phyloP scores from a whole-genome alignment of 495 filamentous ascomycete genomes.

The Jackrogersella minutella region DNA sequence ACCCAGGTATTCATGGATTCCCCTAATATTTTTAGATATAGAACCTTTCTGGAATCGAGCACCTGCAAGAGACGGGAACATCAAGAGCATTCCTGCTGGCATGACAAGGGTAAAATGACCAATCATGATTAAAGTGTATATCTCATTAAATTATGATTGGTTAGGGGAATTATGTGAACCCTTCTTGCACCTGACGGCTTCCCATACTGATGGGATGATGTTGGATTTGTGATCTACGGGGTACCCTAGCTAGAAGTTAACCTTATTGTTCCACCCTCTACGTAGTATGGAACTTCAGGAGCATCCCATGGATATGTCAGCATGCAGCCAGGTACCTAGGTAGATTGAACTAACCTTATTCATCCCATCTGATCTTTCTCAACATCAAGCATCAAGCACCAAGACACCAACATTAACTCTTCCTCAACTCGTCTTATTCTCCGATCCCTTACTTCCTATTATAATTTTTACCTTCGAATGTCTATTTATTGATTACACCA shows the following conservation, averaged over 20 bases:
- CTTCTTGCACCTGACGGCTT: not conserved
- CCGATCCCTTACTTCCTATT: not conserved
- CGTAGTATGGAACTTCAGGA: too few species aligned
- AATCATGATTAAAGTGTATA: not conserved
- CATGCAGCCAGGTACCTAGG: too few species aligned
- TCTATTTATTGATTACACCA: constrained; percentile 9
- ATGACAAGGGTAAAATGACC: not conserved
- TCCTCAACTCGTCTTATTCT: not conserved
- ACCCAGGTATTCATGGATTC: too few species aligned
- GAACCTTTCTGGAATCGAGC: not conserved
- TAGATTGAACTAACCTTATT: not conserved
- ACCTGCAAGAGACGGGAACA: not conserved
- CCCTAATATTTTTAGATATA: not conserved
- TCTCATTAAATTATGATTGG: not conserved
- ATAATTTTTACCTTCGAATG: not conserved
- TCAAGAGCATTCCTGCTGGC: not conserved
- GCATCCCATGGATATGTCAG: too few species aligned
- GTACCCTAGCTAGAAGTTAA: not conserved
- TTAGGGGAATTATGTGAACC: constrained; percentile 4
- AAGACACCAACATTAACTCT: not conserved
- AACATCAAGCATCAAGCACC: not conserved
- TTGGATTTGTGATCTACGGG: not conserved
- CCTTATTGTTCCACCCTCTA: not conserved
- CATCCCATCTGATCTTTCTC: not conserved
- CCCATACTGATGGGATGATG: too few species aligned